Conservation (phyloP, 495 filamentous ascomycete genomes). For the Tuber indicum region DNA sequence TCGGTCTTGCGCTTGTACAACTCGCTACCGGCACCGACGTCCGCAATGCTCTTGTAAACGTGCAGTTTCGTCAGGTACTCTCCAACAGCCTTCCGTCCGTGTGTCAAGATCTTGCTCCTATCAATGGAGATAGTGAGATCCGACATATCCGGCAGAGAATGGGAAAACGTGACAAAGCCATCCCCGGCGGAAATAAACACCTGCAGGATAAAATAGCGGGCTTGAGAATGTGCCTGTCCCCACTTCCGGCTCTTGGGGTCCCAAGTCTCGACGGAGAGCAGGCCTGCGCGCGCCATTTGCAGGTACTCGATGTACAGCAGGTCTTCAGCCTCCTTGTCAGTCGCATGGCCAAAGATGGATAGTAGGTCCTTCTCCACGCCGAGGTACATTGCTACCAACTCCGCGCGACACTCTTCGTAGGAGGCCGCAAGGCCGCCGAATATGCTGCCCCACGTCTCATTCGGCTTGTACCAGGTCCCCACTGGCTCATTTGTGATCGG, state of each 20-base stretch:
- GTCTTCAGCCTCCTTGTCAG: conserved; percentile 65
- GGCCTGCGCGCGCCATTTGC: conserved; percentile 82
- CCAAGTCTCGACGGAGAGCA: conserved; percentile 63
- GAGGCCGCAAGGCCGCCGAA: conserved; percentile 78
- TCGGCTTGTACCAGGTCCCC: conserved; percentile 82
- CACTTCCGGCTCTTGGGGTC: conserved; percentile 65
- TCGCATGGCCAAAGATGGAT: conserved; percentile 81
- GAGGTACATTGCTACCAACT: conserved; percentile 84
- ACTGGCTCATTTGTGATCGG: conserved; percentile 71
- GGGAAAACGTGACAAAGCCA: conserved; percentile 72
- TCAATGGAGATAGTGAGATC: conserved; percentile 77
- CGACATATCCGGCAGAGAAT: conserved; percentile 65
- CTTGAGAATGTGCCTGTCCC: conserved; percentile 94
- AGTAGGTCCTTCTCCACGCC: conserved; percentile 83
- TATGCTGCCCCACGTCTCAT: conserved; percentile 87
- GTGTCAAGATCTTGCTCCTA: conserved; percentile 68
- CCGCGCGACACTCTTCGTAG: conserved; percentile 75
- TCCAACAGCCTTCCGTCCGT: conserved; percentile 69
- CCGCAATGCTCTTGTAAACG: conserved; percentile 85
- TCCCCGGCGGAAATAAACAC: conserved; percentile 77
- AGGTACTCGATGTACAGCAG: conserved; percentile 82
- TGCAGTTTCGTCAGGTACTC: conserved; percentile 87
- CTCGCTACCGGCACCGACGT: conserved; percentile 63
- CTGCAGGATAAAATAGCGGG: conserved; percentile 79
- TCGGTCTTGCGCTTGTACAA: conserved; percentile 77